phyloP scores from a whole-genome alignment of 192 early-diverging fungal genomes.

The Backusella psychrophila region DNA sequence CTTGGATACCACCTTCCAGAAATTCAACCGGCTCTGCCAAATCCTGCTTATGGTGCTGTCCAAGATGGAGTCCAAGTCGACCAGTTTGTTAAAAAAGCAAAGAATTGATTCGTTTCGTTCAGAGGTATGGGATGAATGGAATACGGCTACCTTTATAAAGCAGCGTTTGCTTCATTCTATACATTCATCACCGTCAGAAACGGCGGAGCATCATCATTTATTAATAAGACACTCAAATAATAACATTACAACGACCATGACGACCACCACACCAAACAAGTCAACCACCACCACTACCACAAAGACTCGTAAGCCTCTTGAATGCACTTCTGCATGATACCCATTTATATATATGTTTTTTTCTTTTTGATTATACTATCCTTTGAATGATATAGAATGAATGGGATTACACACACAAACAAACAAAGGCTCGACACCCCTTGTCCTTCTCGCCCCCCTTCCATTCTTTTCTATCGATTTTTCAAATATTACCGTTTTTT shows the following conservation, averaged over 20 bases:
- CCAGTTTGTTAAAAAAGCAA: slow-evolving; percentile 3
- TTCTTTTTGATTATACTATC: neutral
- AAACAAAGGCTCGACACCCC: neutral
- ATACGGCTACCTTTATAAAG: slow-evolving; percentile 20
- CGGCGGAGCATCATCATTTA: neutral
- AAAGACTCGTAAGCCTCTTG: neutral
- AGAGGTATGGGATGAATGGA: slow-evolving; percentile 27
- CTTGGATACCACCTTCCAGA: slow-evolving; percentile 21
- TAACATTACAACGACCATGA: neutral
- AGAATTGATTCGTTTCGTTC: slow-evolving; percentile 24
- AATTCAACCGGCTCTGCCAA: slow-evolving; percentile 28
- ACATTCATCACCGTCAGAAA: neutral
- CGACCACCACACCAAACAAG: neutral
- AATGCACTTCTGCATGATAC: neutral
- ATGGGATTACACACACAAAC: neutral
- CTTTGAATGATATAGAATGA: neutral
- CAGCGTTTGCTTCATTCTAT: slow-evolving; percentile 10
- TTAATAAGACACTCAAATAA: neutral
- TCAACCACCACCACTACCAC: neutral
- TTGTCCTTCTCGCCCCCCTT: neutral
- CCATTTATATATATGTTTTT: neutral
- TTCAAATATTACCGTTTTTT: neutral
- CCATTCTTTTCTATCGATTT: neutral
- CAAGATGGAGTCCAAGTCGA: slow-evolving; percentile 17
- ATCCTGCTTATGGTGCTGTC: slow-evolving; percentile 19